Evolutionary conservation across 768 basidiomycete genomes (phyloP).

Genomic region (Hydnomerulius pinastri): DNA sequence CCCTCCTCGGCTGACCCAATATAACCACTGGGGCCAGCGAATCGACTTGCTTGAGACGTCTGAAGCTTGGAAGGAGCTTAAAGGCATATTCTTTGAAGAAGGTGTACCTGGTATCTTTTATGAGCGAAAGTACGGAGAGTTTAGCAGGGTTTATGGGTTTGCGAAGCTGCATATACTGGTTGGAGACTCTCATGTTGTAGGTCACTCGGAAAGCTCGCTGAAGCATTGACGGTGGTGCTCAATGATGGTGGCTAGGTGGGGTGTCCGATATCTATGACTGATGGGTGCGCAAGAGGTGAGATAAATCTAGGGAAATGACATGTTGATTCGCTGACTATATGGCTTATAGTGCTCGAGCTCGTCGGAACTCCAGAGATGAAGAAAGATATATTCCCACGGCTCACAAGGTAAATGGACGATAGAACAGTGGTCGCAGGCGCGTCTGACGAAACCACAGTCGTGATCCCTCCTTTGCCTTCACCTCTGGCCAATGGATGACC

Average conservation of each 20-base stretch:
- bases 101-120: constrained; percentile 70
- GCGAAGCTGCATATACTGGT: constrained; percentile 62
- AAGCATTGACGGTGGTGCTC: background rate
- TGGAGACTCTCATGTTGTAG: constrained; percentile 65
- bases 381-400: constrained; percentile 53
- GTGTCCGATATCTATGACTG: constrained; percentile 80
- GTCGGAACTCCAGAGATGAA: constrained; percentile 62
- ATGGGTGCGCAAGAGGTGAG: constrained; percentile 66
- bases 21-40: constrained; percentile 71
- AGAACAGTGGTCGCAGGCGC: background rate
- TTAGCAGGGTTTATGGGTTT: constrained; percentile 66
- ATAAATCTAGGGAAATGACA: background rate
- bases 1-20: constrained; percentile 62
- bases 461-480: constrained; percentile 61
- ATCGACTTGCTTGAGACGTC: constrained; percentile 69
- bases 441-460: constrained; percentile 42
- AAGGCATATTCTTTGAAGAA: constrained; percentile 62
- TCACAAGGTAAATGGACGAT: constrained; percentile 51
- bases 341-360: constrained; percentile 57
- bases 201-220: constrained; percentile 10
- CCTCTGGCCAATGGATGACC: constrained; percentile 86
- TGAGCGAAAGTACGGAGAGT: constrained; percentile 59
- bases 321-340: background rate
- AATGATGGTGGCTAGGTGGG: constrained; percentile 45
- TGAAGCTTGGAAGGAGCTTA: constrained; percentile 72